Evolutionary conservation across 768 basidiomycete genomes (phyloP), one percentile per base, ranked within the genome.

Genomic region (Lentinula boryana): DNA sequence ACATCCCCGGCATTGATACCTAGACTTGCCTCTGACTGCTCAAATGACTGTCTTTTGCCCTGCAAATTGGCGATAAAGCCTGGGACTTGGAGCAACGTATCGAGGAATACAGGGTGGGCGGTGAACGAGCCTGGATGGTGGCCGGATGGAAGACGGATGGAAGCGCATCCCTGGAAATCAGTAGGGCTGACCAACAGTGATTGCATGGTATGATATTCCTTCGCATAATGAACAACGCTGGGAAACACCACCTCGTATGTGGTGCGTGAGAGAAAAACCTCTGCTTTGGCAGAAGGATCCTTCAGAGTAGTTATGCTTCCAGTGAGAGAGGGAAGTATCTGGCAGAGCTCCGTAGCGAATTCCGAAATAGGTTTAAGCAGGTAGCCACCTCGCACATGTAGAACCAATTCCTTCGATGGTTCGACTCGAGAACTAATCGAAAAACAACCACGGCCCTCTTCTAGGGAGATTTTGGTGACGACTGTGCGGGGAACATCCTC

Each of bases 51-150:
- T 48, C 46, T 48, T 48, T 21, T 40, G 7, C 79, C 81, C 43
- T 77, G 79, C 66, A 84, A 68, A 68, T 91, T 91, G 27, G 83
- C 79, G 36, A 89, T 72, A 70, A 91, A 88, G 3, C 89, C 89
- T 0, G 88, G 83, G 40, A 82, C 78, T 61, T 91, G 89, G 33
- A 89, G 72, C 33, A 91, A 73, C 0, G 85, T 83, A 63, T 91
- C 89, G 60, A 82, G 73, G 70, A 89, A 88, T 27, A 87, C 68
- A 5, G 84, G 82, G 62, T 86, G 79, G 3, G 75, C 71, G 9
- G 76, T 72, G 62, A 78, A 82, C 12, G 68, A 63, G 31, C 74
- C 68, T 16, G 65, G 63, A 23, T 73, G 61, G 48, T 74, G 63
- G 8, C 66, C 64, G 3, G 62, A 40, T 1, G 80, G 78, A 13